These are phyloP conservation scores for Micractinium sp. DNA, from an alignment of 139 green algal species.

Conservation along the genomic window DNA sequence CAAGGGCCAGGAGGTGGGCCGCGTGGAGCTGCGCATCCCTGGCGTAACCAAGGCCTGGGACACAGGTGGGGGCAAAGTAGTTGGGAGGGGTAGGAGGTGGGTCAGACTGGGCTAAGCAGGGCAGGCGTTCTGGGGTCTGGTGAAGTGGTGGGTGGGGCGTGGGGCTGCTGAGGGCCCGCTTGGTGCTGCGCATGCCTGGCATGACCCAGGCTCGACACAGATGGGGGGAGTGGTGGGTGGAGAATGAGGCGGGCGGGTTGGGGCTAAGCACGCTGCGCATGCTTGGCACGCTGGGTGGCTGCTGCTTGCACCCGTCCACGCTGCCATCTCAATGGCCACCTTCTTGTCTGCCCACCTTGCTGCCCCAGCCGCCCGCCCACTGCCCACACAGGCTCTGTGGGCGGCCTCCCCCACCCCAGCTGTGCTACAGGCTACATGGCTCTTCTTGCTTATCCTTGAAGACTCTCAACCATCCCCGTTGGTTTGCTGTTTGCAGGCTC, in stretches of 20 bases:
- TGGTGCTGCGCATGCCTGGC: not conserved
- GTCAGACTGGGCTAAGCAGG: not conserved
- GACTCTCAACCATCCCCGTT: too few species aligned
- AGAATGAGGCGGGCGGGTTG: too few species aligned
- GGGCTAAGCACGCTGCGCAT: too few species aligned
- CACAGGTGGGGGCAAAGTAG: not conserved
- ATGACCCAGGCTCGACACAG: not conserved
- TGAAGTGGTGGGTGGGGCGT: not conserved
- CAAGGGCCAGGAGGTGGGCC: slow-evolving; percentile 42
- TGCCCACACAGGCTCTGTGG: too few species aligned
- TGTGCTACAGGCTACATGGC: too few species aligned
- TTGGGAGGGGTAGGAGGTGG: not conserved
- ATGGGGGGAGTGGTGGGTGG: too few species aligned
- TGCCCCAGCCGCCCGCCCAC: too few species aligned
- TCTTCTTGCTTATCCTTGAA: too few species aligned
- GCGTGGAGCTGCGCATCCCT: slow-evolving; percentile 63
- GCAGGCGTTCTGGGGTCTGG: not conserved
- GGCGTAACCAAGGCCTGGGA: slow-evolving; percentile 54
- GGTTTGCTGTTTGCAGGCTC: not conserved
- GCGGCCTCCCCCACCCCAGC: too few species aligned
- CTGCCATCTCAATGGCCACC: not conserved
- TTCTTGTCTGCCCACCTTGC: too few species aligned
- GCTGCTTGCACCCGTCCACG: not conserved
- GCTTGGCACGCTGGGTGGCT: too few species aligned
- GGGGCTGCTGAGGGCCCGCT: not conserved